These are phyloP conservation scores for Plasmodium relictum DNA, from an alignment of 169 alveolate genomes.

Conservation along the genomic window DNA sequence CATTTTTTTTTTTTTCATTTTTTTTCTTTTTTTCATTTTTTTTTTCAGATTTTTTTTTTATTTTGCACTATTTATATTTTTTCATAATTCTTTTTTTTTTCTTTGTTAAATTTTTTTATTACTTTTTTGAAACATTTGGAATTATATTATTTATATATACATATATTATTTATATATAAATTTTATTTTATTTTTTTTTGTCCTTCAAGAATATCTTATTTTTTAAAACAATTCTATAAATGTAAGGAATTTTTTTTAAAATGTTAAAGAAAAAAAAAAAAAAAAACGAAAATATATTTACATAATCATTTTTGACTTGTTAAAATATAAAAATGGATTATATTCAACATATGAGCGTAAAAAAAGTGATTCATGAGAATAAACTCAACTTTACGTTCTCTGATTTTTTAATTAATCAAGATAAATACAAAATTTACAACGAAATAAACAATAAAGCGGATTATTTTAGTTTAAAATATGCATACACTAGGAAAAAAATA, in stretches of 20 bases:
- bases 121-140: slow-evolving; percentile 5
- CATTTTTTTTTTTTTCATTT: neutral
- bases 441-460: neutral
- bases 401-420: slow-evolving; percentile 7
- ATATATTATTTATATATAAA: slow-evolving; percentile 3
- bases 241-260: too few relatives aligned
- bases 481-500: too few relatives aligned
- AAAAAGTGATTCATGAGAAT: slow-evolving; percentile 41
- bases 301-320: too few relatives aligned
- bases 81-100: neutral
- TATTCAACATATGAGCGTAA: slow-evolving; percentile 43
- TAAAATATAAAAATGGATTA: slow-evolving; percentile 29
- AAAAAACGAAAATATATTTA: neutral
- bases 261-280: neutral
- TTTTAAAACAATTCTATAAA: too few relatives aligned
- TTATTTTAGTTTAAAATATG: too few relatives aligned
- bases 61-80: neutral
- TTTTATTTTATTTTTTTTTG: slow-evolving; percentile 9
- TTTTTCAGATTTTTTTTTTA: neutral
- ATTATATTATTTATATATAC: neutral
- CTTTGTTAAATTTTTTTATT: neutral
- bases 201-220: neutral
- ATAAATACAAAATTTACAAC: neutral
- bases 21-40: neutral
- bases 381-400: slow-evolving; percentile 9